Base-by-base conservation (phyloP, 139 green algal genomes). In the Tetraselmis chui region DNA sequence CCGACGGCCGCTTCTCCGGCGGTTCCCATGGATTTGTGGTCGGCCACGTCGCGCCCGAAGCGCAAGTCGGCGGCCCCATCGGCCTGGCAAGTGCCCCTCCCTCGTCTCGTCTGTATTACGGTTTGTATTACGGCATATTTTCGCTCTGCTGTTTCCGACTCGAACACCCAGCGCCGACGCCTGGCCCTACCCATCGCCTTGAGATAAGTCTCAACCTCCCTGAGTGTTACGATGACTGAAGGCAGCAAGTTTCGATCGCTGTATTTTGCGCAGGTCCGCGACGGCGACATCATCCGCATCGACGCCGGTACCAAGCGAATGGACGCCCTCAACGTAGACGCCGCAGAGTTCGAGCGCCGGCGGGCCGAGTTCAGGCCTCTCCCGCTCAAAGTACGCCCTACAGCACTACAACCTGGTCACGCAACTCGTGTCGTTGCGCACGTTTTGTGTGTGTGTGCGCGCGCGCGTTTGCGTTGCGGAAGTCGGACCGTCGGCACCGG, bases 11-110 rank as follows among this genome's bases (percentile, higher is more conserved):
- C 31, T 99, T 99, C 89, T 96, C 91, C 26, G 97, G 97, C 32
- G 96, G 94, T 76, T 97, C 92, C 24, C 97, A 99, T 86, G 97
- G 97, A 28, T 99, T 99, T 89, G 94, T 98, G 1, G 97, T 99
- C 76, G 97, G 96, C 5, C 97, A 99, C 83, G 93, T 99, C 28
- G 90, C 90, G 26, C 97, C 97, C 1, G 97, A 99, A 90, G 96
- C 97, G 29, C 96, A 82, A 27, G 90, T 91, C 28, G 96, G 96
- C 74, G 96, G 96, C 0, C 90, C 94, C 83, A 98, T 99, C 32
- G 96, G 86, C 1, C 89, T 99, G 80, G 91, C 97, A 27, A 80
- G 93, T 84, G 84, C 11, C 45, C 45, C 45, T 5, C 45, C 45
- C 5, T 67, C 45, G 11, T 18, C 45, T n/a, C n/a, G n/a, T n/a